These are phyloP conservation scores for Eucalyptus caleyi DNA, from an alignment of 345 rosid species.

Conservation along the genomic window DNA sequence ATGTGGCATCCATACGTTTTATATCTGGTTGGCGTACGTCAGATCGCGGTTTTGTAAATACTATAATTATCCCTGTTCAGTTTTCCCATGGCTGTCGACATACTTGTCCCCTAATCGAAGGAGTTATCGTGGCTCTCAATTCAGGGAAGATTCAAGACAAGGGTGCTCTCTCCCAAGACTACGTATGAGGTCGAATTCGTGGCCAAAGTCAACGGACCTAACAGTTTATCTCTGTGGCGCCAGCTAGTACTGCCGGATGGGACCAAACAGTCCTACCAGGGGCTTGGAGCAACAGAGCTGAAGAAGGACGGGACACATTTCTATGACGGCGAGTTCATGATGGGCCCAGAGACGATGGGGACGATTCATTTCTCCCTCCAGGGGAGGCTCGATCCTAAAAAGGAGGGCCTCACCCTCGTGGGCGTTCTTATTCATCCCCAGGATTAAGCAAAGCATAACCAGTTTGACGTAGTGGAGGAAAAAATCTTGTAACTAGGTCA, in stretches of 20 bases:
- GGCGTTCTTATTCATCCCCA: too few species aligned
- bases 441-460: too few species aligned
- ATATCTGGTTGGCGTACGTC: rapidly evolving
- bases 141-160: not conserved
- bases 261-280: too few species aligned
- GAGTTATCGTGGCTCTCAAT: rapidly evolving
- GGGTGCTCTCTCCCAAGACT: rapidly evolving
- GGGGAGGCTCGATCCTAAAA: rapidly evolving
- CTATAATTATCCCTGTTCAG: not conserved
- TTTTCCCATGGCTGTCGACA: rapidly evolving
- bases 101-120: rapidly evolving
- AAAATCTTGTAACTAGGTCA: rapidly evolving
- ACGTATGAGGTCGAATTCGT: not conserved
- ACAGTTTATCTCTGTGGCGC: too few species aligned
- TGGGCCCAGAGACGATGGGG: not conserved
- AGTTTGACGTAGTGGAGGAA: rapidly evolving
- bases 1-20: rapidly evolving
- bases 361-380: rapidly evolving
- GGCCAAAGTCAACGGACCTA: not conserved
- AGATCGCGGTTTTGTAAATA: not conserved
- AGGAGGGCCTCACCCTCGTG: rapidly evolving
- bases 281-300: too few species aligned
- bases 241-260: too few species aligned
- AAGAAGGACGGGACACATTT: too few species aligned
- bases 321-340: rapidly evolving